Evolutionary conservation across 345 rosid genomes (phyloP).

Genomic region (Excoecaria cochinchinensis): DNA sequence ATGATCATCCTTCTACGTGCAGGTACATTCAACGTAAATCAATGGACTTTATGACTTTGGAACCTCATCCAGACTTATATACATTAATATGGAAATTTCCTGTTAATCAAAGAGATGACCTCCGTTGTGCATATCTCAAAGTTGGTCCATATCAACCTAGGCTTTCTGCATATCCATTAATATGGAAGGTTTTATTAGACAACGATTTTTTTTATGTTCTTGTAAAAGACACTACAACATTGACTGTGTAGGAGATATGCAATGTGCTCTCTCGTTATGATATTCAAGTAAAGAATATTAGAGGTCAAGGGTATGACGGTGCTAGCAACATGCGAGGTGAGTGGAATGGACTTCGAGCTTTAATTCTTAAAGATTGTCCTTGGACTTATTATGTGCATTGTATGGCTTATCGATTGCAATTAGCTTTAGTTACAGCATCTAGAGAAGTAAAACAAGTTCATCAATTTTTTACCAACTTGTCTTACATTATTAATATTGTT

Average conservation of each 20-base stretch:
- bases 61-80: too few species aligned
- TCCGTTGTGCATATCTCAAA: too few species aligned
- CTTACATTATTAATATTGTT: background rate
- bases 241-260: background rate
- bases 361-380: background rate
- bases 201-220: conserved; percentile 1
- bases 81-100: too few species aligned
- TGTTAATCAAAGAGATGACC: too few species aligned
- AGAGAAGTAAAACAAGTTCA: background rate
- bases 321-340: conserved; percentile 13
- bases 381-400: background rate
- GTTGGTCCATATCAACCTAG: too few species aligned
- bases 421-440: background rate
- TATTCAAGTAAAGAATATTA: conserved; percentile 3
- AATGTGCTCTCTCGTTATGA: background rate
- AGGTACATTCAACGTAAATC: too few species aligned
- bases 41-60: too few species aligned
- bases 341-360: background rate
- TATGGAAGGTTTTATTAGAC: background rate
- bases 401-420: background rate
- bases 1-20: too few species aligned
- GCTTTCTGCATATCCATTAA: too few species aligned
- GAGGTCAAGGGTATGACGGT: conserved; percentile 11
- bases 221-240: background rate
- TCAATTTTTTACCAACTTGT: too few species aligned